Evolutionary conservation across 179 eudicot species (phyloP), one percentile per base, ranked within the genome.

Genomic region (Silene coronaria): DNA sequence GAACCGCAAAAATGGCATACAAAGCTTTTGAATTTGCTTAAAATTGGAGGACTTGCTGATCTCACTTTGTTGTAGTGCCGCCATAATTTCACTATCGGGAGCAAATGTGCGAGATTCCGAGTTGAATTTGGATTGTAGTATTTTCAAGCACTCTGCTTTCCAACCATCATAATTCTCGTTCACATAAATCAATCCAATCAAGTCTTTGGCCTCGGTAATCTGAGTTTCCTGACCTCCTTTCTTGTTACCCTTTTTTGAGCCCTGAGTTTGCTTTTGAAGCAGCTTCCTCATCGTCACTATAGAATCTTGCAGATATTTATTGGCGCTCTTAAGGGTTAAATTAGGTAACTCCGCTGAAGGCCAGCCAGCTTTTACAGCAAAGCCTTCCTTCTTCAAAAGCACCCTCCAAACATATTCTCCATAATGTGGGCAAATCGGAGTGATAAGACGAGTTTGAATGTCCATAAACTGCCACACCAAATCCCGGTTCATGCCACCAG

Each of bases 341-440:
- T 93, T 92, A 4, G 97, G 97, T 3, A 77, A 67, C 53, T 84
- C 86, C 3, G 89, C 86, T 34, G 77, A 81, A 34, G 98, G 97
- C 89, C 89, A 91, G 17, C 97, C 98, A 6, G 91, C 93, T 80
- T 87, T 89, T 13, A 93, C 77, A 19, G 79, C 89, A 76, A 80
- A 91, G 4, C 97, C 98, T 21, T 86, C 89, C 78, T 91, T 89
- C 76, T 84, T 89, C 86, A 93, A 78, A 46, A 91, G 83, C 71
- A 83, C 88, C 82, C 76, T 88, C 98, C 95, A 93, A 24, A 89
- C 90, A 77, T 84, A 82, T 82, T 93, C 95, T 8, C 84, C 89
- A 57, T 89, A 91, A 67, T 93, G 98, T 0, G 95, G 97, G 82
- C 97, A 93, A 55, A 91, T 88, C 22, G 98, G 95, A 63, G 98